phyloP scores from a whole-genome alignment of 1,139 yeast genomes.

The Hanseniaspora gamundiae region DNA sequence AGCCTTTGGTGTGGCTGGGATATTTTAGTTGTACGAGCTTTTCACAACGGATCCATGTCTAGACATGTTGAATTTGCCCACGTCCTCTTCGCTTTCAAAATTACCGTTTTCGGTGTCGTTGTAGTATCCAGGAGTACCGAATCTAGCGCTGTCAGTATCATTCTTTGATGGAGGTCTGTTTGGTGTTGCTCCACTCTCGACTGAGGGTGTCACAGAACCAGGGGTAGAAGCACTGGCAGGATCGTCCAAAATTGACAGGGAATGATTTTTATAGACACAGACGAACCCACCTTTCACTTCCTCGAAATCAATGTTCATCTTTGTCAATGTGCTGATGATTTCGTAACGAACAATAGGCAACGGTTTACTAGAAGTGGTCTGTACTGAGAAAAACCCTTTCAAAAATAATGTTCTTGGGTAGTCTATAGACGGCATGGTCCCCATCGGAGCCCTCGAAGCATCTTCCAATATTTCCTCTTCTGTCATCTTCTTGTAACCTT shows the following conservation, averaged over 20 bases:
- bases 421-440: constrained; percentile 87
- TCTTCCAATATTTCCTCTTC: constrained; percentile 57
- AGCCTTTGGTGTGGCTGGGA: constrained; percentile 32
- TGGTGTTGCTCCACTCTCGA: not conserved
- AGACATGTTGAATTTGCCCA: constrained; percentile 6
- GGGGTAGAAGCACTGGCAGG: not conserved
- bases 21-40: constrained; percentile 20
- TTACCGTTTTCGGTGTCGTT: constrained; percentile 1
- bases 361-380: constrained; percentile 89
- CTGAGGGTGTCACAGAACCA: not conserved
- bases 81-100: constrained; percentile 3
- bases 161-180: too few relatives aligned
- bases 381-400: constrained; percentile 91
- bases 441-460: constrained; percentile 59
- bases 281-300: constrained; percentile 94
- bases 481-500: constrained; percentile 28
- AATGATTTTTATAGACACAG: constrained; percentile 44
- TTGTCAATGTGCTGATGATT: constrained; percentile 65
- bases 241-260: not conserved
- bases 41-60: constrained; percentile 7
- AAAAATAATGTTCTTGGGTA: constrained; percentile 83
- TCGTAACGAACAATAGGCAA: constrained; percentile 80
- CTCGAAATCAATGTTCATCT: constrained; percentile 67
- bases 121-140: not conserved
- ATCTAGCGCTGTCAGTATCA: not conserved